Percentiles rank a stretch among this genome's conserved stretches.
These are phyloP conservation scores for Zymoseptoria brevis DNA, from an alignment of 2,329 filamentous ascomycete species.

Conservation along the genomic window DNA sequence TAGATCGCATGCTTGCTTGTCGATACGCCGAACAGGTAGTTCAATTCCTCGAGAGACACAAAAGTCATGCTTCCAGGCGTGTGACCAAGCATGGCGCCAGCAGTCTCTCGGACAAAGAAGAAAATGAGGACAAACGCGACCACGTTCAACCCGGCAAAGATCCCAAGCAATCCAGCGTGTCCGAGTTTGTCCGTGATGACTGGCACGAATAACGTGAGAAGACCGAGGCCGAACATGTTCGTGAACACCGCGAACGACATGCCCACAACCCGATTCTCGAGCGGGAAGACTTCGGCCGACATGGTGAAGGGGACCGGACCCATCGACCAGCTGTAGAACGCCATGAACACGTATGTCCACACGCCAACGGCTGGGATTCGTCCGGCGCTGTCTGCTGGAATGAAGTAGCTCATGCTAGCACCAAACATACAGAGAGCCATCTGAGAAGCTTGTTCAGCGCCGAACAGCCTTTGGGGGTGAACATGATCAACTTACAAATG, in stretches of 20 bases:
- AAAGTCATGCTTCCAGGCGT: conserved; percentile 16
- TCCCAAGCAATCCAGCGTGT: conserved; percentile 20
- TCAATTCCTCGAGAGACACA: conserved; percentile 26
- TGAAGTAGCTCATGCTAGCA: conserved; percentile 45
- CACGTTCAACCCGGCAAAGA: conserved; percentile 26
- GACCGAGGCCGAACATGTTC: conserved; percentile 26
- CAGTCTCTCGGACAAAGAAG: conserved; percentile 28
- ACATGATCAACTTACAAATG: conserved; percentile 22
- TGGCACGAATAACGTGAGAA: conserved; percentile 25
- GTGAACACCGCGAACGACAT: conserved; percentile 58
- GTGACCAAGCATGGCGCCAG: conserved; percentile 16
- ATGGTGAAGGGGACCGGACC: conserved; percentile 59
- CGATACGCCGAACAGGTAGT: conserved; percentile 24
- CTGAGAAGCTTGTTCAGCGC: background rate
- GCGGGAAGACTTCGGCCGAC: conserved; percentile 61
- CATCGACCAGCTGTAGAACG: conserved; percentile 27
- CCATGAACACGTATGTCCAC: conserved; percentile 49
- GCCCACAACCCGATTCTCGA: conserved; percentile 58
- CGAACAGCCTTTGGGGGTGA: background rate
- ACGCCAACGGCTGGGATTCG: conserved; percentile 46
- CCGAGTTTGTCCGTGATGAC: conserved; percentile 13
- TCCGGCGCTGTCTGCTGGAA: conserved; percentile 30
- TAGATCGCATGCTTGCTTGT: conserved; percentile 7
- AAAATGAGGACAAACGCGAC: conserved; percentile 26
- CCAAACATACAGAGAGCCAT: conserved; percentile 41